Percentiles rank a stretch among this genome's conserved stretches.
These are phyloP conservation scores for Fusarium sarcochroum DNA, from an alignment of 2,329 filamentous ascomycete species.

Conservation along the genomic window DNA sequence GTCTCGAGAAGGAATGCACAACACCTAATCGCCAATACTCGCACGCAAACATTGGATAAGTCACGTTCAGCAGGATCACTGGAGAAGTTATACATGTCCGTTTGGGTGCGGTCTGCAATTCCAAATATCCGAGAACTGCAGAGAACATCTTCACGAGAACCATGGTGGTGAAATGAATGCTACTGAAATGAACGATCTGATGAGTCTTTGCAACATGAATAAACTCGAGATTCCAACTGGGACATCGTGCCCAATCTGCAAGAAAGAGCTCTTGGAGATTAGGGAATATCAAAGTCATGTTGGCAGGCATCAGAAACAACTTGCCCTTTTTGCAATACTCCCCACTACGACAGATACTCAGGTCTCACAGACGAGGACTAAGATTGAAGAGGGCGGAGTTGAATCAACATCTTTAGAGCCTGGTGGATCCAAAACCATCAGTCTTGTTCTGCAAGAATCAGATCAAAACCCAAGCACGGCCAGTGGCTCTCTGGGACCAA, in stretches of 20 bases:
- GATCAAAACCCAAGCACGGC: neutral
- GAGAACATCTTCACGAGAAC: neutral
- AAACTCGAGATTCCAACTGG: neutral
- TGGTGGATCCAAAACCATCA: neutral
- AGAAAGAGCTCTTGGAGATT: neutral
- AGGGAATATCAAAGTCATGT: neutral
- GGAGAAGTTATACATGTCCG: neutral
- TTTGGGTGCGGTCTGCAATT: neutral
- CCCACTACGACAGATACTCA: neutral
- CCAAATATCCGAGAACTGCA: fast-evolving
- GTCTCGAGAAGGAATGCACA: neutral
- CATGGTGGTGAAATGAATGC: no score
- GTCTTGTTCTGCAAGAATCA: neutral
- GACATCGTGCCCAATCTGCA: neutral
- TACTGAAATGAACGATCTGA: neutral
- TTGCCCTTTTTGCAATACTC: neutral
- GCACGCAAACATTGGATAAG: neutral
- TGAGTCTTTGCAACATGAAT: neutral
- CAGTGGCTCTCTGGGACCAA: neutral
- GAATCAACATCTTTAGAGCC: neutral
- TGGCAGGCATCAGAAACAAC: neutral
- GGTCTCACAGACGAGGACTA: neutral
- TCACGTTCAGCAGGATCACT: neutral
- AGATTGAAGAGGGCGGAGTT: no score
- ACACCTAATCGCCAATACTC: neutral